A percentile compares a stretch with the other conserved stretches of the same genome.
Evolutionary conservation across 305 asterid species (phyloP).

Genomic region (Fraxinus paxiana): DNA sequence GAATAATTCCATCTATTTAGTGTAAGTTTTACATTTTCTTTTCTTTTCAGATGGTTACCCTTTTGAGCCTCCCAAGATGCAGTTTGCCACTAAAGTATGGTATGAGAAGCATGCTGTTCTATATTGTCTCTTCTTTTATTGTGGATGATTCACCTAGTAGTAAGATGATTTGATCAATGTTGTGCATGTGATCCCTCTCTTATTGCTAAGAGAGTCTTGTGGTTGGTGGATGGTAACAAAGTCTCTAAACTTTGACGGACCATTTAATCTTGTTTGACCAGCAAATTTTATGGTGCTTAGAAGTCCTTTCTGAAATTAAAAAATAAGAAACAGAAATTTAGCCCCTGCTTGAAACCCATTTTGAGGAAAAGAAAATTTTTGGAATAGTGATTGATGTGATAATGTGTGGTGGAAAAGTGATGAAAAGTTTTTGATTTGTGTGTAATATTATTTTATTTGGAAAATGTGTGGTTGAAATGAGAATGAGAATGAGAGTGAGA

Average conservation of each 20-base stretch:
- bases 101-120: slow-evolving; percentile 37
- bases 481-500: no score
- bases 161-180: slow-evolving; percentile 12
- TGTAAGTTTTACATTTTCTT: not conserved
- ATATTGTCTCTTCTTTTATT: slow-evolving; percentile 4
- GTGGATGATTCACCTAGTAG: slow-evolving; percentile 7
- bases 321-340: not conserved
- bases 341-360: no score
- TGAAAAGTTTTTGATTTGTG: no score
- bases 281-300: not conserved
- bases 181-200: slow-evolving; percentile 1
- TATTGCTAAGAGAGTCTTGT: not conserved
- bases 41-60: slow-evolving; percentile 80
- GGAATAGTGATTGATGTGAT: no score
- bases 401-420: no score
- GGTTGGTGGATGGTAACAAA: not conserved
- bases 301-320: not conserved
- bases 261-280: not conserved
- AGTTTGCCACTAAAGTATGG: slow-evolving; percentile 90
- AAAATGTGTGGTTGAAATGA: no score
- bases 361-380: no score
- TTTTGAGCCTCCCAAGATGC: slow-evolving; percentile 89
- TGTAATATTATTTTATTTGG: no score
- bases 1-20: not conserved
- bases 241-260: not conserved